phyloP scores from a whole-genome alignment of 257 asterid species.

The Paulownia fortunei region DNA sequence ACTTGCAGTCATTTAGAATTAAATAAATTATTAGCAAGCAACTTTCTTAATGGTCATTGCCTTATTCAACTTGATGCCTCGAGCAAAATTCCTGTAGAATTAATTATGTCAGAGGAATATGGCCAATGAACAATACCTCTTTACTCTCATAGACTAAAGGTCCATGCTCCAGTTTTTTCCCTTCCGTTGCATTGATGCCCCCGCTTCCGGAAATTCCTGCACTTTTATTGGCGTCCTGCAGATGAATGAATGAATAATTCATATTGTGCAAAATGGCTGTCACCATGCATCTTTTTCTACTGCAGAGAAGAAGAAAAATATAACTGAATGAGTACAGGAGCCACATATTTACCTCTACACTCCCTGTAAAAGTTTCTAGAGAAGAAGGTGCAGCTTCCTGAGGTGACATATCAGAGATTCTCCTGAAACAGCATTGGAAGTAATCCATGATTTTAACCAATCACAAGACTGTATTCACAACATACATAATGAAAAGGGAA shows the following conservation, averaged over 20 bases:
- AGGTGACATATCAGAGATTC: constrained; percentile 43
- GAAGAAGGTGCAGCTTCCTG: constrained; percentile 55
- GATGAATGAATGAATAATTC: constrained; percentile 26
- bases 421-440: constrained; percentile 51
- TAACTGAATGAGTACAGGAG: constrained; percentile 19
- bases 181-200: constrained; percentile 51
- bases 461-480: constrained; percentile 24
- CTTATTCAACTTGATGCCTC: constrained; percentile 19
- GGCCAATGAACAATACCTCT: constrained; percentile 58
- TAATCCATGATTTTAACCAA: constrained; percentile 18
- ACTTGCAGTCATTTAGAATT: constrained; percentile 9
- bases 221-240: constrained; percentile 64
- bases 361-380: constrained; percentile 41
- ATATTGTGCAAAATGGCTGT: background rate
- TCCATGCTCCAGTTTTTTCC: constrained; percentile 63
- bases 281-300: constrained; percentile 2
- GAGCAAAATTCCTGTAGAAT: background rate
- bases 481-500: constrained; percentile 26
- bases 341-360: constrained; percentile 54
- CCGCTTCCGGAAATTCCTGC: constrained; percentile 50
- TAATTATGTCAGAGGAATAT: constrained; percentile 7
- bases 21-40: constrained; percentile 13
- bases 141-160: constrained; percentile 72
- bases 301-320: background rate
- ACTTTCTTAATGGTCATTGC: constrained; percentile 5